Evolutionary conservation across 176 grass and related monocot species (phyloP), one percentile per base, ranked within the genome.

Genomic region (Oryza glaberrima): DNA sequence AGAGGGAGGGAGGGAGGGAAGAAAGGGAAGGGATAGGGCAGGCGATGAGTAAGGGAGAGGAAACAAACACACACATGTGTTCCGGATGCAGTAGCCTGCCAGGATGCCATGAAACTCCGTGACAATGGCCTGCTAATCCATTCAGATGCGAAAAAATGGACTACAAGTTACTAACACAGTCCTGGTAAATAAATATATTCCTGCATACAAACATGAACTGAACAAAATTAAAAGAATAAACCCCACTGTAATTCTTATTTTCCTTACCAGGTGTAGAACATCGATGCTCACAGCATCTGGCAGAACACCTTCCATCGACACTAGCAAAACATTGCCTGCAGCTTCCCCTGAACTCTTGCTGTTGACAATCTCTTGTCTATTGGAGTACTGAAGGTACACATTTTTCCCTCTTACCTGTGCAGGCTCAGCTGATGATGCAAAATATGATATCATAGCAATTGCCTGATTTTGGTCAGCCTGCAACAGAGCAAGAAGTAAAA

Each of bases 381-480:
- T 97, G 34, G 95, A 97, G 80, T 97, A 97, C 78, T 97, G 95
- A 84, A 97, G 92, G 80, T 97, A 97, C 30, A 97, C 95, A 81
- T 94, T 94, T 85, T 97, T 94, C 47, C 95, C 95, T 86, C 95
- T 87, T 88, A 97, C 92, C 88, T 97, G 95, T 14, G 95, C 95
- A 65, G 92, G 92, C 69, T 97, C 95, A 16, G 95, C 88, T 71
- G 95, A 88, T 1, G 95, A 94, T 22, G 95, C 90, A 76, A 94
- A 97, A 77, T 94, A 97, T 56, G 95, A 97, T 85, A 97, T 73
- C 95, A 94, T 94, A 30, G 90, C 83, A 67, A 97, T 94, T 22
- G 95, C 95, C 68, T 97, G 95, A 82, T 94, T 94, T 86, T 91
- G 88, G 69, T 94, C 95, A 76, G 84, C 84, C 95, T 94, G 83